A percentile compares a stretch with the other conserved stretches of the same genome.
phyloP scores from a whole-genome alignment of 371 early-diverging fungal species.

The Mucor irregularis region DNA sequence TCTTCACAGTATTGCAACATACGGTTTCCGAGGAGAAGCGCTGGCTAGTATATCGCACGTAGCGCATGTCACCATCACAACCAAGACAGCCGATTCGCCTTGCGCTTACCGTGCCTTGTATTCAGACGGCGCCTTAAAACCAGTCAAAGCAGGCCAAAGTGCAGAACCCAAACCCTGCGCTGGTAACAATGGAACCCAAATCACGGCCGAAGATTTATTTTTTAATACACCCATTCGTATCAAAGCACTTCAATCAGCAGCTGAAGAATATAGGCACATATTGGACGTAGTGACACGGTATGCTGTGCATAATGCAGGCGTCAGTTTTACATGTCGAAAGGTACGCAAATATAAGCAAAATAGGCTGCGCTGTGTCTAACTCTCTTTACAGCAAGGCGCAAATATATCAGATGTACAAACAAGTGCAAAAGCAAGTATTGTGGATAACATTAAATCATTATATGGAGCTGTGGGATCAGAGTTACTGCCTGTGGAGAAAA shows the following conservation, averaged over 20 bases:
- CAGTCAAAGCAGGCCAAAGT: slow-evolving; percentile 67
- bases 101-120: slow-evolving; percentile 90
- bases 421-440: slow-evolving; percentile 46
- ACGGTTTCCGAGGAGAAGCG: slow-evolving; percentile 99
- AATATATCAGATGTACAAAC: slow-evolving; percentile 80
- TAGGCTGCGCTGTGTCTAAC: not conserved
- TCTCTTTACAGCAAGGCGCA: slow-evolving; percentile 45
- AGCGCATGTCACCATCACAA: slow-evolving; percentile 88
- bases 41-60: slow-evolving; percentile 95
- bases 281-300: slow-evolving; percentile 87
- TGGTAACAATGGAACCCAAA: slow-evolving; percentile 91
- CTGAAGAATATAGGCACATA: slow-evolving; percentile 88
- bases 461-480: slow-evolving; percentile 83
- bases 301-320: slow-evolving; percentile 85
- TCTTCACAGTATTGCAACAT: slow-evolving; percentile 82
- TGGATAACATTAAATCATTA: slow-evolving; percentile 80
- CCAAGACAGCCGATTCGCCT: slow-evolving; percentile 75
- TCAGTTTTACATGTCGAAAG: slow-evolving; percentile 86
- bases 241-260: slow-evolving; percentile 77
- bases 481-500: slow-evolving; percentile 57
- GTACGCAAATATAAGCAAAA: not conserved
- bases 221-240: slow-evolving; percentile 84
- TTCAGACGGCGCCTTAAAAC: slow-evolving; percentile 79
- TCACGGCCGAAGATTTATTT: slow-evolving; percentile 91
- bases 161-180: slow-evolving; percentile 89